Percentiles rank a stretch among this genome's conserved stretches.
Conservation (phyloP, 2,329 filamentous ascomycete species). For the Fusarium sp. region DNA sequence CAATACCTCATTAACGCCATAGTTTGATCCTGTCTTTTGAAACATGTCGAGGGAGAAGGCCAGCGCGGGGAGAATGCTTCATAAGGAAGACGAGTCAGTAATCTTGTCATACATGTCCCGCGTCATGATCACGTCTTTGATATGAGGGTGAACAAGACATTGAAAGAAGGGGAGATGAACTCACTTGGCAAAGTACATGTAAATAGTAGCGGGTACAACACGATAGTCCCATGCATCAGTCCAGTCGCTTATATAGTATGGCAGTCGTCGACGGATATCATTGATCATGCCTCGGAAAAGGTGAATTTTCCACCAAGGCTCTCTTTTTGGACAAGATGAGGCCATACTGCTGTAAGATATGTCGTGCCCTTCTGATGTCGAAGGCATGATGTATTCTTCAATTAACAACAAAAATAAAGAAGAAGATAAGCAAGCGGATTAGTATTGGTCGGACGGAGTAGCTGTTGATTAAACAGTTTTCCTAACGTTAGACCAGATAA, state of each 20-base stretch:
- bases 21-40: slow-evolving; percentile 84
- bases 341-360: slow-evolving; percentile 11
- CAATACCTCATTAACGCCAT: slow-evolving; percentile 93
- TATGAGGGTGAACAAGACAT: background rate
- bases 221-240: slow-evolving; percentile 90
- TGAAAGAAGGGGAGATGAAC: slow-evolving; percentile 32
- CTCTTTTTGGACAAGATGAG: slow-evolving; percentile 20
- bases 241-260: slow-evolving; percentile 88
- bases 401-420: background rate
- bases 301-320: slow-evolving; percentile 78
- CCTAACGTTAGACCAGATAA: background rate
- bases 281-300: slow-evolving; percentile 84
- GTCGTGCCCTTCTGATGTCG: slow-evolving; percentile 21
- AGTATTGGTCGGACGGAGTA: background rate
- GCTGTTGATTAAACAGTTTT: background rate
- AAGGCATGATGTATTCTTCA: slow-evolving; percentile 20
- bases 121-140: slow-evolving; percentile 7
- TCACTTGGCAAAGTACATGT: slow-evolving; percentile 97
- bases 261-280: slow-evolving; percentile 79
- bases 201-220: slow-evolving; percentile 86
- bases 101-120: background rate
- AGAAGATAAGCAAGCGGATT: background rate
- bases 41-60: slow-evolving; percentile 96
- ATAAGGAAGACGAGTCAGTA: slow-evolving; percentile 28
- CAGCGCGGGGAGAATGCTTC: slow-evolving; percentile 84